These are phyloP conservation scores for Isabelozyma pseudorhagii DNA, from an alignment of 805 yeast genomes.

Conservation along the genomic window DNA sequence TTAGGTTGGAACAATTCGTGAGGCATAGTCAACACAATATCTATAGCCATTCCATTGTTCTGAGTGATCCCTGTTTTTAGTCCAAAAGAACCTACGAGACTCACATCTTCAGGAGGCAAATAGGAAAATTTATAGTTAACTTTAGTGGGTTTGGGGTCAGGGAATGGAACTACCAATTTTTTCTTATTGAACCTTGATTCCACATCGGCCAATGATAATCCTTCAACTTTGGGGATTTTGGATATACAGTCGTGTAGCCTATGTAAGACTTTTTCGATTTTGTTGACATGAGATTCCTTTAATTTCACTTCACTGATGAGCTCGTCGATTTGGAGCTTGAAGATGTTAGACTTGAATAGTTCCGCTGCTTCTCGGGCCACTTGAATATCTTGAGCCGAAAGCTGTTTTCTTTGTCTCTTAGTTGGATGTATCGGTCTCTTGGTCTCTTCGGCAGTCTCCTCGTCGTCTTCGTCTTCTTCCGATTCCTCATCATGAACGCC, in stretches of 20 bases:
- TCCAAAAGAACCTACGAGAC: slow-evolving; percentile 87
- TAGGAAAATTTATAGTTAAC: slow-evolving; percentile 72
- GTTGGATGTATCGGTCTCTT: slow-evolving; percentile 13
- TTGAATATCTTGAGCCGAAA: slow-evolving; percentile 81
- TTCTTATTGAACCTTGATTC: slow-evolving; percentile 50
- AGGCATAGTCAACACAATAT: slow-evolving; percentile 84
- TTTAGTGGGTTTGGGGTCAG: slow-evolving; percentile 81
- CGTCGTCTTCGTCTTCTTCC: slow-evolving; percentile 5
- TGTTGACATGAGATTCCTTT: slow-evolving; percentile 62
- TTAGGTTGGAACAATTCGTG: slow-evolving; percentile 69
- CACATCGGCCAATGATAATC: slow-evolving; percentile 55
- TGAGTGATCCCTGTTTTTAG: slow-evolving; percentile 73
- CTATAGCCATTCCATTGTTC: slow-evolving; percentile 65
- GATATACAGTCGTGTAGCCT: slow-evolving; percentile 67
- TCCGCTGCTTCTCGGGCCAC: slow-evolving; percentile 93
- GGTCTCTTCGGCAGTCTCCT: background rate
- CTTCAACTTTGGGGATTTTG: slow-evolving; percentile 55
- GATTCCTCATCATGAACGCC: slow-evolving; percentile 13
- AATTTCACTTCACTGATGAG: slow-evolving; percentile 74
- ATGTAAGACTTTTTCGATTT: slow-evolving; percentile 73
- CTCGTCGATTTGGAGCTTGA: slow-evolving; percentile 93
- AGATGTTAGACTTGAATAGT: slow-evolving; percentile 89
- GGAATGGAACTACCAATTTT: slow-evolving; percentile 71
- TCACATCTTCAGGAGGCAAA: slow-evolving; percentile 66
- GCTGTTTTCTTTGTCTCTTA: slow-evolving; percentile 35